Evolutionary conservation across 192 early-diverging fungal genomes (phyloP), one percentile per base, ranked within the genome.

Genomic region (Phlyctochytrium planicorne): DNA sequence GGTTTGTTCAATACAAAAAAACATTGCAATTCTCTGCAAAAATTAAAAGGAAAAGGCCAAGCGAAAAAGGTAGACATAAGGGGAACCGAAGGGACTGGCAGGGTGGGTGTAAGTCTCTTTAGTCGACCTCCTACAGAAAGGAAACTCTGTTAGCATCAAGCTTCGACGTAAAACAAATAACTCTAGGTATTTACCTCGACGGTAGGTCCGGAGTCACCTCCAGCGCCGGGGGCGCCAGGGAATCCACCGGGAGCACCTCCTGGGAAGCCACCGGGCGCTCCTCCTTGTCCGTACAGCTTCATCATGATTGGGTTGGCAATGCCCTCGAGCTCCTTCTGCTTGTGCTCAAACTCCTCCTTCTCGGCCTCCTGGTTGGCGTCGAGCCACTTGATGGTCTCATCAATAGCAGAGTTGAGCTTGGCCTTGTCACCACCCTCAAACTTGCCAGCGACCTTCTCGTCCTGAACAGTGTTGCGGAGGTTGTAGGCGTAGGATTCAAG

Each of bases 401-500:
- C 88, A 76, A 93, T 87, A 55, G 93, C 90, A 65, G 76, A 80
- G 47, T 80, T 73, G 72, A 99, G 87, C 77, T 89, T 96, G 76
- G 82, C 81, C 91, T 96, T 99, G 80, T 97, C 94, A 63, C 75
- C 89, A 47, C 73, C 91, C 29, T 89, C 80, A 65, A 98, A 78
- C 84, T 93, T 90, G 82, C 76, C 84, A 53, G 76, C 82, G 52
- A 90, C 82, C 84, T 96, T 93, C 77, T 91, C 86, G 75, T 94
- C 94, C 64, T 74, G 56, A 70, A 94, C 62, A 29, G 92, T 89
- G 90, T 95, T 98, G 81, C 93, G 91, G 70, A 98, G 89, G 88
- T 94, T 95, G 88, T 96, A 98, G 62, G 95, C 89, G 76, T 97
- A 98, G 56, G 90, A 90, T 87, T 98, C 96, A 53, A 98, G 88